Conservation (phyloP, 257 asterid genomes). For the Gardenia jasminoides region DNA sequence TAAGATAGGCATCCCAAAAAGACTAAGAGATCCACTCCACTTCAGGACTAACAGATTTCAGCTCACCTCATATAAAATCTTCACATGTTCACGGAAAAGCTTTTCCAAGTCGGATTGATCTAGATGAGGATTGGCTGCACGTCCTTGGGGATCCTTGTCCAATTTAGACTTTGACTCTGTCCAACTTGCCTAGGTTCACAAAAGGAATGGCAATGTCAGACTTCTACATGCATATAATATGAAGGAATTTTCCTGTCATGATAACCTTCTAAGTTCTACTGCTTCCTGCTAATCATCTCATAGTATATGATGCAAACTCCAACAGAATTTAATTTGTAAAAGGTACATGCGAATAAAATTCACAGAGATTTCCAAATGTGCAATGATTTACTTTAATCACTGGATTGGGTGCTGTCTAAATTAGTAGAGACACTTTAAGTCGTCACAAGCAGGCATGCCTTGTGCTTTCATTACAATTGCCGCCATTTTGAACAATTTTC, state of each 20-base stretch:
- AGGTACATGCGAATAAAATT: neutral
- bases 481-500: neutral
- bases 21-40: neutral
- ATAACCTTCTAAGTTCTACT: neutral
- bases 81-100: slow-evolving; percentile 89
- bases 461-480: neutral
- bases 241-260: neutral
- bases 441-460: neutral
- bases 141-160: slow-evolving; percentile 99
- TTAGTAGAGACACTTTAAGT: neutral
- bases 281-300: neutral
- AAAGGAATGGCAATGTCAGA: slow-evolving; percentile 12
- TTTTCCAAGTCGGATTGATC: slow-evolving; percentile 89
- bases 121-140: slow-evolving; percentile 74
- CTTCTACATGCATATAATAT: neutral
- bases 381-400: neutral
- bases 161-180: slow-evolving; percentile 82
- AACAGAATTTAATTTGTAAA: neutral
- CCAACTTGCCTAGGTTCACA: slow-evolving; percentile 77
- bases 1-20: neutral
- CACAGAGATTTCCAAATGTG: too few relatives aligned
- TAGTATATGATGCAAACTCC: neutral
- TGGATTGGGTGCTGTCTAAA: neutral
- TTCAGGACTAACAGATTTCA: neutral
- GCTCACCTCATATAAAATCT: slow-evolving; percentile 75